These are phyloP conservation scores for Citrus glauca DNA, from an alignment of 345 rosid species.

Conservation along the genomic window DNA sequence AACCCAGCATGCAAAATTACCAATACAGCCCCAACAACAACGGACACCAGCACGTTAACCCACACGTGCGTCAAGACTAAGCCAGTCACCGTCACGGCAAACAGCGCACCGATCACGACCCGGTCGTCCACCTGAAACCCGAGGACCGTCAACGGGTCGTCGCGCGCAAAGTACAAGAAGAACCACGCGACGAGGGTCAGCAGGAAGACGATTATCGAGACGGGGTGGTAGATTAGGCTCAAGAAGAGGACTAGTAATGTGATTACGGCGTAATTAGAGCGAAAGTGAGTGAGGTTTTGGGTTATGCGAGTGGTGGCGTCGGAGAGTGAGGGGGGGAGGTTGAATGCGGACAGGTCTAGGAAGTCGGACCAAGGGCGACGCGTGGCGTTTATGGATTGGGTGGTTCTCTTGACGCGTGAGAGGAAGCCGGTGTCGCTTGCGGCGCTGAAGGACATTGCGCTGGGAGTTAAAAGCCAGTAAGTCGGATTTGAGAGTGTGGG, in stretches of 20 bases:
- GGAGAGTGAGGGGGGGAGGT: slow-evolving; percentile 47
- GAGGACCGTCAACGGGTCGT: slow-evolving; percentile 43
- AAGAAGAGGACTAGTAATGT: slow-evolving; percentile 39
- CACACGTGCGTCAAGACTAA: slow-evolving; percentile 47
- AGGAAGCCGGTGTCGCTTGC: slow-evolving; percentile 15
- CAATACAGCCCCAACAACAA: slow-evolving; percentile 29
- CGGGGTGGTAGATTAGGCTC: slow-evolving; percentile 51
- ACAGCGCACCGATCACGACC: slow-evolving; percentile 34
- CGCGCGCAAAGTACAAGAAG: slow-evolving; percentile 64
- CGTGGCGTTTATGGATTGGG: slow-evolving; percentile 36
- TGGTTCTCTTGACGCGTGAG: slow-evolving; percentile 42
- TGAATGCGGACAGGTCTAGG: slow-evolving; percentile 44
- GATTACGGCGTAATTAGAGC: slow-evolving; percentile 44
- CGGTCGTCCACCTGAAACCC: slow-evolving; percentile 42
- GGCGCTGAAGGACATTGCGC: neutral
- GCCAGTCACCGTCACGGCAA: slow-evolving; percentile 33
- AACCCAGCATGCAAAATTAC: slow-evolving; percentile 48
- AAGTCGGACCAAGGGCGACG: slow-evolving; percentile 55
- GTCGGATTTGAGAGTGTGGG: neutral
- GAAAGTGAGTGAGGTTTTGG: slow-evolving; percentile 62
- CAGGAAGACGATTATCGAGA: slow-evolving; percentile 45
- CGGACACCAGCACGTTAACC: slow-evolving; percentile 38
- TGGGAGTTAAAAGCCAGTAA: neutral
- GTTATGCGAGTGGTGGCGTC: slow-evolving; percentile 55
- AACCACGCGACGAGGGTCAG: slow-evolving; percentile 53